Evolutionary conservation across 1,284 basidiomycete species (phyloP), one percentile per base, ranked within the genome.

Genomic region (Ustilago sp.): DNA sequence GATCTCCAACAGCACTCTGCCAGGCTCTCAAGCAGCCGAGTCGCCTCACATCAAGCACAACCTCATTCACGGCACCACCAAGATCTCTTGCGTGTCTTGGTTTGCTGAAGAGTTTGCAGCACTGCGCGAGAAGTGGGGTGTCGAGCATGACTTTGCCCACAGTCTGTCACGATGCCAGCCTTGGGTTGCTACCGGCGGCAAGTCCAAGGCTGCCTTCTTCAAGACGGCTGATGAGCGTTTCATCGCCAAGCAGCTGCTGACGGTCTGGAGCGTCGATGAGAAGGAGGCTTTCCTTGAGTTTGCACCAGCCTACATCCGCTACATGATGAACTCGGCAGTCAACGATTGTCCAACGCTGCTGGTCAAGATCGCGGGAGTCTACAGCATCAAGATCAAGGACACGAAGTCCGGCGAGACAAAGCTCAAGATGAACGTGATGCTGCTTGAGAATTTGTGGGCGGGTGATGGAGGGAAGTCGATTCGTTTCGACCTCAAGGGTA

Each of bases 351-450:
- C 82, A 23, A 82, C 79, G 39, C 58, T 82, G 52, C 76, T 83
- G 13, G 81, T 81, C 74, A 82, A 82, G 75, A 83, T 83, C 35
- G 74, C 78, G 2, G 82, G 82, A 28, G 79, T 80, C 7, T 83
- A 83, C 73, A 76, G 65, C 58, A 67, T 83, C 68, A 83, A 83
- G 71, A 79, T 83, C 70, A 83, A 83, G 56, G 78, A 83, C 56
- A 68, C 60, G 41, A 80, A 77, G 57, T 65, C 63, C 15, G 70
- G 74, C 23, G 80, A 81, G 62, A 74, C 68, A 32, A 77, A 73
- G 67, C 67, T 82, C 62, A 81, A 81, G 69, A 80, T 81, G 77
- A 82, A 73, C 59, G 60, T 83, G 35, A 80, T 81, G 80, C 50
- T 83, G 52, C 70, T 82, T 12, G 82, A 83, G 57, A 83, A 83